Evolutionary conservation across 345 rosid species (phyloP).

Genomic region (Gossypium mustelinum): DNA sequence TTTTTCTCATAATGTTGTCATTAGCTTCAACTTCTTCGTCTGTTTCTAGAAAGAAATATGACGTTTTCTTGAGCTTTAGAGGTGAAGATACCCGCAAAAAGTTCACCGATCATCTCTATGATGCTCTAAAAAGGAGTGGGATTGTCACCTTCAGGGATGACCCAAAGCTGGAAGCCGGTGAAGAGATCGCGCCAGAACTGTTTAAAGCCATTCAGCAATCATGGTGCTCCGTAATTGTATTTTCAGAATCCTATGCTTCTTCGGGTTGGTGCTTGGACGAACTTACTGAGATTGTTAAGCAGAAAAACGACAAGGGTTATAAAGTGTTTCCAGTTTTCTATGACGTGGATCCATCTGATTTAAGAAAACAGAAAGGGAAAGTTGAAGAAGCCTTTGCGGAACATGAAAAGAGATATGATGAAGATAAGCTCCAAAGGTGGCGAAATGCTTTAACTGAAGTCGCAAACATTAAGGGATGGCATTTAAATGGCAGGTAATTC

Average conservation of each 20-base stretch:
- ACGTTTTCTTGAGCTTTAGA: constrained; percentile 12
- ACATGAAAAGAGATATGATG: constrained; percentile 5
- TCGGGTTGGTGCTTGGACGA: constrained; percentile 13
- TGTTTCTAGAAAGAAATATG: not conserved
- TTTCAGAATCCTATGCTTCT: not conserved
- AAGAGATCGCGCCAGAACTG: constrained; percentile 4
- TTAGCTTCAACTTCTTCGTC: not conserved
- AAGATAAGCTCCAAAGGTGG: not conserved
- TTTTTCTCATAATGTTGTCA: not conserved
- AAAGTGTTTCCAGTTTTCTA: constrained; percentile 26
- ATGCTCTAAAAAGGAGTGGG: not conserved
- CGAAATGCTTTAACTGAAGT: constrained; percentile 6
- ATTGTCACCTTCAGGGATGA: constrained; percentile 7
- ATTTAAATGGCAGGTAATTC: constrained; percentile 3
- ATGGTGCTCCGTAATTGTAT: not conserved
- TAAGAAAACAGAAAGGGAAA: constrained; percentile 7
- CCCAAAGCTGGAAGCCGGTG: not conserved
- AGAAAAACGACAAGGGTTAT: constrained; percentile 8
- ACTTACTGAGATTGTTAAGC: not conserved
- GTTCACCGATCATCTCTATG: constrained; percentile 14
- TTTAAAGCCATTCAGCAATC: constrained; percentile 6
- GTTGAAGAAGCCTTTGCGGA: constrained; percentile 9
- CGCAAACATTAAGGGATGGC: constrained; percentile 14
- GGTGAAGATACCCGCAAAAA: not conserved
- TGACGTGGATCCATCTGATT: constrained; percentile 19